Percentiles rank a stretch among this genome's conserved stretches.
Conservation (phyloP, 1,284 basidiomycete species). For the Ceratobasidium sp. region DNA sequence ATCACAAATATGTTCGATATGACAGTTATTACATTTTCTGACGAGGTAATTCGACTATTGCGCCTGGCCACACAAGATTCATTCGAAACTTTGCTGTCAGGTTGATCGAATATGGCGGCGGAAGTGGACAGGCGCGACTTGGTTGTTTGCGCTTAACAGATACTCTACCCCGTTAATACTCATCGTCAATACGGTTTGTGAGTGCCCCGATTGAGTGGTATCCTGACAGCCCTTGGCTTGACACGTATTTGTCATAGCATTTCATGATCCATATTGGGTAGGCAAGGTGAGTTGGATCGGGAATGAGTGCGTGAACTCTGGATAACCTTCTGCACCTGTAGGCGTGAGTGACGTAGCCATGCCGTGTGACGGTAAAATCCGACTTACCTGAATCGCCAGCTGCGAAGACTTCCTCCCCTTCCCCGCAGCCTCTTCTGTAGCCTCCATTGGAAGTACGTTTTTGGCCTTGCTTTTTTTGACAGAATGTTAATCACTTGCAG, state of each 20-base stretch:
- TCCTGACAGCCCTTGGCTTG: too few species aligned
- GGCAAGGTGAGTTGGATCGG: constrained; percentile 12
- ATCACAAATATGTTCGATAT: not conserved
- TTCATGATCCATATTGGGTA: constrained; percentile 10
- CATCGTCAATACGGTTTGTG: constrained; percentile 23
- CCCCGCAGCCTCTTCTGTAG: not conserved
- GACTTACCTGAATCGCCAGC: not conserved
- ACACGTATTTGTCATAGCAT: not conserved
- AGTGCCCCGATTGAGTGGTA: not conserved
- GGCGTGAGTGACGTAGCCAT: not conserved
- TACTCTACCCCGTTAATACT: constrained; percentile 24
- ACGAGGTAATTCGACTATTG: not conserved
- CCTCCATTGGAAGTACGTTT: constrained; percentile 21
- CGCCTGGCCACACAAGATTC: not conserved
- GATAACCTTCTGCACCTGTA: not conserved
- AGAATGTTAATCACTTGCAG: not conserved
- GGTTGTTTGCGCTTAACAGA: constrained; percentile 34
- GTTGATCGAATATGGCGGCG: constrained; percentile 20
- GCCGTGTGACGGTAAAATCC: not conserved
- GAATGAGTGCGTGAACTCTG: not conserved
- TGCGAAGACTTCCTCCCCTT: constrained; percentile 3
- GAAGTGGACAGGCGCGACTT: constrained; percentile 34
- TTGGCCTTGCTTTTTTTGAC: not conserved
- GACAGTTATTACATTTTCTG: constrained; percentile 15
- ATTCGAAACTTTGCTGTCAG: not conserved